phyloP scores from a whole-genome alignment of 1,284 basidiomycete genomes.

The Puccinia coronata region DNA sequence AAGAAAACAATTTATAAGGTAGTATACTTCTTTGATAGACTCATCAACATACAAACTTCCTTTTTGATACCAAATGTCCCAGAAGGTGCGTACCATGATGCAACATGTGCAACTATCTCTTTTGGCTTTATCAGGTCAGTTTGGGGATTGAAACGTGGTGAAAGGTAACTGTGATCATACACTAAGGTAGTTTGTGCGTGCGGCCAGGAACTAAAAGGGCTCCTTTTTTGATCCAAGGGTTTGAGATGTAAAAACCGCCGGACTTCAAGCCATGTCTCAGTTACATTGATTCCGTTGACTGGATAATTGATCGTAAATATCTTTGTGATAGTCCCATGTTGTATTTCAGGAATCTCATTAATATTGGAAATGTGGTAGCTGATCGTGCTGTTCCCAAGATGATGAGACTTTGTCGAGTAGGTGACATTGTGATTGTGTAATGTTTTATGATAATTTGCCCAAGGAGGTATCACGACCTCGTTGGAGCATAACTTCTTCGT shows the following conservation, averaged over 20 bases:
- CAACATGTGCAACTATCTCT: no score
- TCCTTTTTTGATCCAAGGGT: neutral
- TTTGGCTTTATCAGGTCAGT: no score
- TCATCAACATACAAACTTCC: no score
- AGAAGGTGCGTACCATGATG: no score
- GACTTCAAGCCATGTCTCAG: slow-evolving; percentile 5
- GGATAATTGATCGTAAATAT: neutral
- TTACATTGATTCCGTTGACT: neutral
- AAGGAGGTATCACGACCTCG: neutral
- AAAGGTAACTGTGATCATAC: neutral
- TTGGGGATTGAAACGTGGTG: no score
- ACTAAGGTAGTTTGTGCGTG: slow-evolving; percentile 3
- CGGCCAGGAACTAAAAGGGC: slow-evolving; percentile 3
- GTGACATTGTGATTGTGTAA: neutral
- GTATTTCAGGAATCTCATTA: neutral
- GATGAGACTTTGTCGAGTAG: neutral
- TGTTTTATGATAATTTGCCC: neutral
- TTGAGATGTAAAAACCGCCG: neutral
- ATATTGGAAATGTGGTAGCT: neutral
- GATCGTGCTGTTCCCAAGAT: slow-evolving; percentile 2
- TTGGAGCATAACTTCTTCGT: neutral
- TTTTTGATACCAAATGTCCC: no score
- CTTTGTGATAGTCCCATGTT: neutral
- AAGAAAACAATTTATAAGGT: no score
- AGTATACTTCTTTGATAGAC: neutral